Evolutionary conservation across 2,329 filamentous ascomycete genomes (phyloP).

Genomic region (Mycosphaerelloides madeirae): DNA sequence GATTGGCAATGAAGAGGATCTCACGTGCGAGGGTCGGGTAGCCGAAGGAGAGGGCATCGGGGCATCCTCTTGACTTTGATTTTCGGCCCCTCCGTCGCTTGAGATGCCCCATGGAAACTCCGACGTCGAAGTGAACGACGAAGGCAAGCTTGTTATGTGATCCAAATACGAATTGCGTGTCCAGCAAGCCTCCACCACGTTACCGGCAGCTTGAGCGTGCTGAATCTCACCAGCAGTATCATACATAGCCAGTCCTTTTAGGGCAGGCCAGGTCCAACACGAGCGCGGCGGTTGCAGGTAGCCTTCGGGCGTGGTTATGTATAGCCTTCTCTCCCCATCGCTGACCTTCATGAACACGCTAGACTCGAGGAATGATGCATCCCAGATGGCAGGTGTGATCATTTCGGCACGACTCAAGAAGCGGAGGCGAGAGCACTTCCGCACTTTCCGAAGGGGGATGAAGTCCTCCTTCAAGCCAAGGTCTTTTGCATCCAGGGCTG

Average conservation of each 20-base stretch:
- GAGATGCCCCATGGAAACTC: constrained; percentile 21
- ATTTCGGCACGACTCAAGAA: constrained; percentile 69
- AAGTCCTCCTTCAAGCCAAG: constrained; percentile 63
- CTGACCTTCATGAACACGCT: constrained; percentile 69
- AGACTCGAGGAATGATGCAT: constrained; percentile 63
- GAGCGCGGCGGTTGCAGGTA: constrained; percentile 62
- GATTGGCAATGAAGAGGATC: constrained; percentile 26
- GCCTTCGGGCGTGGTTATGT: constrained; percentile 69
- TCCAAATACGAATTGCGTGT: constrained; percentile 62
- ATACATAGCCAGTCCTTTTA: constrained; percentile 55
- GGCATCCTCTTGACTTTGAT: constrained; percentile 5
- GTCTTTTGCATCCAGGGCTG: constrained; percentile 41
- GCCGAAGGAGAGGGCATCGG: constrained; percentile 10
- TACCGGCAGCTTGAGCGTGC: constrained; percentile 49
- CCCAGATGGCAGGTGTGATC: constrained; percentile 67
- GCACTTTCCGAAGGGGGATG: constrained; percentile 71
- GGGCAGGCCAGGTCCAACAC: constrained; percentile 66
- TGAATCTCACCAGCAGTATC: constrained; percentile 52
- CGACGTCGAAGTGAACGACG: constrained; percentile 42
- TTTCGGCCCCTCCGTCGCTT: constrained; percentile 3
- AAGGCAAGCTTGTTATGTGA: constrained; percentile 46
- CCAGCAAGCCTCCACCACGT: constrained; percentile 52
- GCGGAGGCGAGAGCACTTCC: constrained; percentile 66
- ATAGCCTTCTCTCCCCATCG: constrained; percentile 59
- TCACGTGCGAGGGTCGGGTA: constrained; percentile 6